phyloP scores from a whole-genome alignment of 352 stramenopile genomes.

The Globisporangium rhizosaccharum region DNA sequence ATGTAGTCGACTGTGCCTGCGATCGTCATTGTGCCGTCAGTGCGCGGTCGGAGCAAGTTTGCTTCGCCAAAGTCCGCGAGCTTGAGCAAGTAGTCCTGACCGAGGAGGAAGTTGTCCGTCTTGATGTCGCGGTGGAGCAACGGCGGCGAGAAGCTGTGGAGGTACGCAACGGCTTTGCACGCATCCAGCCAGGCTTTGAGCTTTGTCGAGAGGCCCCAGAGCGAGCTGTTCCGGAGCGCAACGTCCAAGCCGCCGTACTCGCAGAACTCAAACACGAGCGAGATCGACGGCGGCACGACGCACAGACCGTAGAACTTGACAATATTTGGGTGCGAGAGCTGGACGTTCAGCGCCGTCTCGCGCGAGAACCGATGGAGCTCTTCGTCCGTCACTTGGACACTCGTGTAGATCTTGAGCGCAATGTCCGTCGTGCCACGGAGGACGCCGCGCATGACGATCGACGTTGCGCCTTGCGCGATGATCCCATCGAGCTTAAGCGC shows the following conservation, averaged over 20 bases:
- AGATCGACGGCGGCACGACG: conserved; percentile 80
- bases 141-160: conserved; percentile 80
- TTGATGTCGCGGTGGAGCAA: conserved; percentile 84
- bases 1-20: conserved; percentile 84
- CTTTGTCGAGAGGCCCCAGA: conserved; percentile 63
- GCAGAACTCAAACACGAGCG: conserved; percentile 84
- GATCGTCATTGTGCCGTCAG: conserved; percentile 83
- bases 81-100: conserved; percentile 75
- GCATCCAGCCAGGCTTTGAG: conserved; percentile 84
- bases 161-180: conserved; percentile 70
- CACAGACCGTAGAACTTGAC: conserved; percentile 80
- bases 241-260: conserved; percentile 74
- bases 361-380: conserved; percentile 77
- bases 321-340: conserved; percentile 80
- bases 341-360: conserved; percentile 75
- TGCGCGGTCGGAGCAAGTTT: conserved; percentile 71
- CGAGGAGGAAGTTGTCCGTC: conserved; percentile 82
- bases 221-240: conserved; percentile 42
- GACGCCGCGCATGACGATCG: conserved; percentile 75
- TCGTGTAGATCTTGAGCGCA: conserved; percentile 84
- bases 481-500: conserved; percentile 68
- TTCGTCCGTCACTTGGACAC: conserved; percentile 77
- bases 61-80: conserved; percentile 83
- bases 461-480: conserved; percentile 73
- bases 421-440: conserved; percentile 54